Conservation (phyloP, 106 monocot genomes). For the Dendrobium huoshanense region DNA sequence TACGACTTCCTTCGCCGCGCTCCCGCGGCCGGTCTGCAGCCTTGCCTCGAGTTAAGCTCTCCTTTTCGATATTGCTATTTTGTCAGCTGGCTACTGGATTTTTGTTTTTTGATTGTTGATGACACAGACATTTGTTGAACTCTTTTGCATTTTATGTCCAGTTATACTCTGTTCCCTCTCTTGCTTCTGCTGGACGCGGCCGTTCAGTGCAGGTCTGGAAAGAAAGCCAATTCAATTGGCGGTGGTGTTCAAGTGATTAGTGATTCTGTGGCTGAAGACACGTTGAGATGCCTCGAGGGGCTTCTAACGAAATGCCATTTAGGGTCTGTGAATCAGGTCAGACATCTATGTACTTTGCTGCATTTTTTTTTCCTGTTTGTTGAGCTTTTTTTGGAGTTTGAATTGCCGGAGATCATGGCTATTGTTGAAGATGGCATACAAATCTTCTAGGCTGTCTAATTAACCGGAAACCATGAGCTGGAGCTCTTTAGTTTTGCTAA, state of each 20-base stretch:
- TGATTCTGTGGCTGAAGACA: conserved; percentile 62
- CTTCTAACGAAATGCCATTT: conserved; percentile 76
- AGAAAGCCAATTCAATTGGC: conserved; percentile 16
- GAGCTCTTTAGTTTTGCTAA: background rate
- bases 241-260: conserved; percentile 25
- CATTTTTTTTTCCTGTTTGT: background rate
- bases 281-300: conserved; percentile 59
- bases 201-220: conserved; percentile 42
- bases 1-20: conserved; percentile 57
- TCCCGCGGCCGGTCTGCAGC: conserved; percentile 43
- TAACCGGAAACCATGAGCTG: background rate
- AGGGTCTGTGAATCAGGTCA: conserved; percentile 76
- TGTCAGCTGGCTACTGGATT: background rate
- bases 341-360: background rate
- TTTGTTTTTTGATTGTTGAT: background rate
- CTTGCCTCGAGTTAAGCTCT: conserved; percentile 59
- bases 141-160: conserved; percentile 17
- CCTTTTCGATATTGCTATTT: background rate
- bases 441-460: background rate
- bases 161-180: conserved; percentile 77
- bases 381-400: background rate
- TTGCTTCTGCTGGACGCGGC: conserved; percentile 75
- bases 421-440: background rate
- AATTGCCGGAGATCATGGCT: background rate
- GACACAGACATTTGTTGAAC: background rate